Evolutionary conservation across 345 rosid genomes (phyloP).

Genomic region (Hevea brasiliensis): DNA sequence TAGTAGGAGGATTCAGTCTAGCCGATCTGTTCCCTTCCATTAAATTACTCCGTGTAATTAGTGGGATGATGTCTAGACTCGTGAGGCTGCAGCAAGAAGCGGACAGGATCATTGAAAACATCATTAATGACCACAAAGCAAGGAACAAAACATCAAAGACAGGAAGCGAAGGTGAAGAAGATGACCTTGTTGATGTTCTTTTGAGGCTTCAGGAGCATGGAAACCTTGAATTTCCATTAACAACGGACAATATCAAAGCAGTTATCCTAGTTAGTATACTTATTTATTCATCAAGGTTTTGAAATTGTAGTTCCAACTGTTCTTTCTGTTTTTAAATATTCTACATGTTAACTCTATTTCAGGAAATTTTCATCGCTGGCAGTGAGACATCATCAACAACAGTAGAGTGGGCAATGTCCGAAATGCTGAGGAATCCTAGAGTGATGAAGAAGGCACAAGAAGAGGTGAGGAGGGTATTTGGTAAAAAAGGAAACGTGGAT

Average conservation of each 20-base stretch:
- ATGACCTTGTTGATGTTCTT: constrained; percentile 20
- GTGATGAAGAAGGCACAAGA: constrained; percentile 12
- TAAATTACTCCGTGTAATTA: not conserved
- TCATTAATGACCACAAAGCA: constrained; percentile 8
- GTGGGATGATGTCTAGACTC: not conserved
- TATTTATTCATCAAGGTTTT: too few species aligned
- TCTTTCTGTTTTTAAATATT: not conserved
- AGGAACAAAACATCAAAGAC: not conserved
- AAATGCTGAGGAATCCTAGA: not conserved
- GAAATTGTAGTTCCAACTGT: not conserved
- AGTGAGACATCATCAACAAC: constrained; percentile 3
- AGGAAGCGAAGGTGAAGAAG: not conserved
- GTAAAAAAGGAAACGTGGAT: not conserved
- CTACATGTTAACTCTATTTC: not conserved
- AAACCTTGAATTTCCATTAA: constrained; percentile 6
- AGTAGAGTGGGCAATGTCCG: constrained; percentile 15
- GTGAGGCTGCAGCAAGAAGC: constrained; percentile 2
- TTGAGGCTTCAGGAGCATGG: not conserved
- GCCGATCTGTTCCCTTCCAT: constrained; percentile 13
- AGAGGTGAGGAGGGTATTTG: constrained; percentile 6
- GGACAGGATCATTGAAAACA: constrained; percentile 10
- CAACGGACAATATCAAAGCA: constrained; percentile 19
- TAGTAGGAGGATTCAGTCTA: not conserved
- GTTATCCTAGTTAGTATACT: not conserved
- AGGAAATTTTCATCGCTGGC: constrained; percentile 3